These are phyloP conservation scores for Verruconis gallopava DNA, from an alignment of 2,329 filamentous ascomycete genomes.

Conservation along the genomic window DNA sequence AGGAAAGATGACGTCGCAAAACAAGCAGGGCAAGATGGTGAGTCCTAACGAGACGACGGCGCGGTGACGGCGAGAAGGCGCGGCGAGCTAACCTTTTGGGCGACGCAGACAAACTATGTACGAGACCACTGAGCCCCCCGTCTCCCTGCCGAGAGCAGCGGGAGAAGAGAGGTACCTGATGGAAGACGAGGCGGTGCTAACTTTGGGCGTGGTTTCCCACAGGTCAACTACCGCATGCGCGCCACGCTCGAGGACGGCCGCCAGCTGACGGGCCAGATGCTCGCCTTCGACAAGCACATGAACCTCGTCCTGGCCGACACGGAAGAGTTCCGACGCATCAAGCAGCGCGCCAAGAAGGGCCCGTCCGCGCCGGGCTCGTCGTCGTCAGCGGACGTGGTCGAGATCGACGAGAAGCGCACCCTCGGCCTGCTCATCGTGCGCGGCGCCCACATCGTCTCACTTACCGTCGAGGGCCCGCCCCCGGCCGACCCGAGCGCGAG, in stretches of 20 bases:
- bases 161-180: too few species aligned
- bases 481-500: constrained; percentile 85
- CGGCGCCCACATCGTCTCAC: constrained; percentile 85
- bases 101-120: constrained; percentile 50
- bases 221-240: constrained; percentile 99
- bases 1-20: constrained; percentile 36
- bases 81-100: constrained; percentile 27
- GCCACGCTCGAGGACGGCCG: constrained; percentile 89
- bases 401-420: constrained; percentile 95
- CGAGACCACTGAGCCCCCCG: too few species aligned
- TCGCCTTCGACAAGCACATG: constrained; percentile 99
- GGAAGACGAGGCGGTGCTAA: neutral
- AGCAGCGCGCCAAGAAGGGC: constrained; percentile 50
- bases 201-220: constrained; percentile 5
- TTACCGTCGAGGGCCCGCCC: constrained; percentile 90
- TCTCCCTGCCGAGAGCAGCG: too few species aligned
- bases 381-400: constrained; percentile 51
- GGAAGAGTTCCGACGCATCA: constrained; percentile 89
- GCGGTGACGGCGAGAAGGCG: too few species aligned
- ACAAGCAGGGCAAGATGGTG: constrained; percentile 99
- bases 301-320: constrained; percentile 97
- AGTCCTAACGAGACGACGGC: too few species aligned
- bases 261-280: constrained; percentile 95
- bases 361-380: constrained; percentile 57
- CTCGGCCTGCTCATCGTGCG: constrained; percentile 89